A percentile compares a stretch with the other conserved stretches of the same genome.
Evolutionary conservation across 148 eudicot species (phyloP).

Genomic region (Selenicereus undatus): DNA sequence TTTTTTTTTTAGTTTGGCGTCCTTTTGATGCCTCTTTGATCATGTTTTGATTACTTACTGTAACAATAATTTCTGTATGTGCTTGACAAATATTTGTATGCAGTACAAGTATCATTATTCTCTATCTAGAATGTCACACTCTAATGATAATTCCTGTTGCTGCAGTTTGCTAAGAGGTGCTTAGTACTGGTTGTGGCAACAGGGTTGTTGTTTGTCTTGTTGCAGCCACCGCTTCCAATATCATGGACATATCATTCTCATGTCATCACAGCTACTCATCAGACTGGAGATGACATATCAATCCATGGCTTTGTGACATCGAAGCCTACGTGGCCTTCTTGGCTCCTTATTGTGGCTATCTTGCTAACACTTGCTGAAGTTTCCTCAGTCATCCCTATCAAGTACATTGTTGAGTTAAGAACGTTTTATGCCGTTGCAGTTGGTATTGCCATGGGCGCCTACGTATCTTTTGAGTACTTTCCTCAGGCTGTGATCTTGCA

Average conservation of each 20-base stretch:
- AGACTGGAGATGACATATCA: constrained; percentile 85
- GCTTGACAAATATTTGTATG: not conserved
- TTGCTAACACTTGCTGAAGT: constrained; percentile 87
- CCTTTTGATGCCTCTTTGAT: not conserved
- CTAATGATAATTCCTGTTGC: constrained; percentile 4
- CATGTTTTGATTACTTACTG: not conserved
- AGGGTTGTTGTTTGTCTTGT: constrained; percentile 66
- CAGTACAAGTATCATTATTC: not conserved
- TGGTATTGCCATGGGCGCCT: constrained; percentile 83
- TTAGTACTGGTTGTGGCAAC: constrained; percentile 77
- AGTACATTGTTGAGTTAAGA: constrained; percentile 82
- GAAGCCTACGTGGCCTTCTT: constrained; percentile 97
- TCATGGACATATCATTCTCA: constrained; percentile 83
- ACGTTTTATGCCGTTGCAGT: constrained; percentile 68
- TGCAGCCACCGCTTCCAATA: constrained; percentile 88
- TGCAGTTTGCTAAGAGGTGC: constrained; percentile 91
- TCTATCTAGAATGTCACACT: constrained; percentile 9
- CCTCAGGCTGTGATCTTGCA: constrained; percentile 82
- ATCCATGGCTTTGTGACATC: constrained; percentile 83
- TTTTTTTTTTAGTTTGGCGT: not conserved
- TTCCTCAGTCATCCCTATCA: constrained; percentile 83
- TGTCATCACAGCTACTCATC: constrained; percentile 76
- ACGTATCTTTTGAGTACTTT: constrained; percentile 87
- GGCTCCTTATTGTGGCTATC: constrained; percentile 83
- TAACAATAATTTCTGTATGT: not conserved